Evolutionary conservation across 2,329 filamentous ascomycete species (phyloP).

Genomic region (Aspergillus sp.): DNA sequence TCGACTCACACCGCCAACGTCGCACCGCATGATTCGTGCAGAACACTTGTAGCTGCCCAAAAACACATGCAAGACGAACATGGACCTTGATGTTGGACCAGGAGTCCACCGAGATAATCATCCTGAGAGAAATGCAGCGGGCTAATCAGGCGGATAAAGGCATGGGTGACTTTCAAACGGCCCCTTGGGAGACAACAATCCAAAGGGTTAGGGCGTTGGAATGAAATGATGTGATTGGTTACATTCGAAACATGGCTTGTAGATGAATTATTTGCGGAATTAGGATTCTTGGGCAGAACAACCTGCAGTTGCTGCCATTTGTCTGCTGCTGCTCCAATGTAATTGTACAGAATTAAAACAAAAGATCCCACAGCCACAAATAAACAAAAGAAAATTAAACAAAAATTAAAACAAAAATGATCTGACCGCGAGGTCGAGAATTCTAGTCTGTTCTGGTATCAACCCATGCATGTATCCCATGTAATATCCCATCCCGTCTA

Average conservation of each 20-base stretch:
- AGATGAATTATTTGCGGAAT: too few species aligned
- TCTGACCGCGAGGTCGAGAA: conserved; percentile 34
- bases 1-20: conserved; percentile 12
- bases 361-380: conserved; percentile 3
- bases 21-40: conserved; percentile 18
- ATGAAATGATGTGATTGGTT: too few species aligned
- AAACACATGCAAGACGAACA: not conserved
- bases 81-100: too few species aligned
- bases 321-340: conserved; percentile 4
- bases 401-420: conserved; percentile 16
- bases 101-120: too few species aligned
- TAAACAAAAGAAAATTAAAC: conserved; percentile 11
- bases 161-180: too few species aligned
- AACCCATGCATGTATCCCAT: conserved; percentile 30
- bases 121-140: too few species aligned
- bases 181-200: too few species aligned
- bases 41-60: conserved; percentile 17
- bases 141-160: too few species aligned
- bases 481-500: conserved; percentile 31
- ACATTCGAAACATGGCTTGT: too few species aligned
- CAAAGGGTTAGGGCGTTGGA: too few species aligned
- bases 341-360: conserved; percentile 8
- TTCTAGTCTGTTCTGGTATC: conserved; percentile 35
- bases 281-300: not conserved
- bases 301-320: conserved; percentile 12